Evolutionary conservation across 345 rosid species (phyloP).

Genomic region (Eucalyptus victrix): DNA sequence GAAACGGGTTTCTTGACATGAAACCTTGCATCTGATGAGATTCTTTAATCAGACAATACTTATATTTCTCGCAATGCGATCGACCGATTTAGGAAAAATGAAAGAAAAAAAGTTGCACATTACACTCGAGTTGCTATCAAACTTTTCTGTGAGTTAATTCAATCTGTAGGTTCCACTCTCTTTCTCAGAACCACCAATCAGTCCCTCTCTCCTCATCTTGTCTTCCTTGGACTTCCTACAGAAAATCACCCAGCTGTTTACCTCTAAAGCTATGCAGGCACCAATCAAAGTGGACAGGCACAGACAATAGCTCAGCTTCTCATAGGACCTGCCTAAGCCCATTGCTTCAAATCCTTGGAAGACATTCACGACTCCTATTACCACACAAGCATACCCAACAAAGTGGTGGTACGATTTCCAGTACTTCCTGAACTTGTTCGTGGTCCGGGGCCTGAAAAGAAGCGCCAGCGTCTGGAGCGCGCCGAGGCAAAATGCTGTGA

Average conservation of each 20-base stretch:
- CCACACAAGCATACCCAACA: slow-evolving; percentile 86
- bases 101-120: not conserved
- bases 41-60: not conserved
- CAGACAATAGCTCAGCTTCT: slow-evolving; percentile 62
- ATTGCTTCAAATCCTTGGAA: slow-evolving; percentile 90
- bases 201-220: slow-evolving; percentile 76
- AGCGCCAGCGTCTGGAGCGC: slow-evolving; percentile 71
- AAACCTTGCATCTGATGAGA: not conserved
- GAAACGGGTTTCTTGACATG: not conserved
- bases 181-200: slow-evolving; percentile 35
- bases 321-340: slow-evolving; percentile 63
- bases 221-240: slow-evolving; percentile 92
- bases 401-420: slow-evolving; percentile 99
- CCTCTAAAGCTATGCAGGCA: slow-evolving; percentile 77
- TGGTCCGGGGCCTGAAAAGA: slow-evolving; percentile 75
- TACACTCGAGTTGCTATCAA: not conserved
- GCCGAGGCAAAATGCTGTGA: slow-evolving; percentile 48
- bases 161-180: slow-evolving; percentile 11
- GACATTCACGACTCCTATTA: slow-evolving; percentile 90
- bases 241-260: slow-evolving; percentile 89
- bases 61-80: not conserved
- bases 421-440: slow-evolving; percentile 75
- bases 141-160: not conserved
- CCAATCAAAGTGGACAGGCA: slow-evolving; percentile 68
- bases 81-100: not conserved